Evolutionary conservation across 257 asterid species (phyloP).

Genomic region (Solanum acaule): DNA sequence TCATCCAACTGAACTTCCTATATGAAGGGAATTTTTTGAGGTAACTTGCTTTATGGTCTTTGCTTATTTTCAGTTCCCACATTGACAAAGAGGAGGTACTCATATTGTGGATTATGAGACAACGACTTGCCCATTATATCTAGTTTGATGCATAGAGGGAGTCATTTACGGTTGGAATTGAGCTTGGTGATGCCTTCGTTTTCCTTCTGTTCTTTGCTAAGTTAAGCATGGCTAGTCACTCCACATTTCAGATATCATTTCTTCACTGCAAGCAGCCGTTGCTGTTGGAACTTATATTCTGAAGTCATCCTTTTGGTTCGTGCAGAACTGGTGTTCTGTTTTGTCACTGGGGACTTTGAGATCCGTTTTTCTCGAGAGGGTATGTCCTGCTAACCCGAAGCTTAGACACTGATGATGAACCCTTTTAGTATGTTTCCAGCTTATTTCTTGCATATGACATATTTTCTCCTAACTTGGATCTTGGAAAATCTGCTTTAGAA

Average conservation of each 20-base stretch:
- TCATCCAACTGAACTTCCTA: not conserved
- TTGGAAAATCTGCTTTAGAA: not conserved
- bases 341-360: conserved; percentile 65
- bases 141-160: not conserved
- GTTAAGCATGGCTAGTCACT: not conserved
- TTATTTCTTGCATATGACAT: not conserved
- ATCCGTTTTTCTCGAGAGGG: conserved; percentile 45
- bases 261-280: not conserved
- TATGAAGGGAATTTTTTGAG: not conserved
- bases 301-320: not conserved
- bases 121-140: not conserved
- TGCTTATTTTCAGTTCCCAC: not conserved
- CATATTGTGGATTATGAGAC: not conserved
- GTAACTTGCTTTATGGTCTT: not conserved
- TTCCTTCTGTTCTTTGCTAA: not conserved
- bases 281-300: not conserved
- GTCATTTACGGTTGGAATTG: not conserved
- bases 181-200: not conserved
- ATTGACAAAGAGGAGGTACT: not conserved
- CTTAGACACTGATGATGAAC: conserved; percentile 2
- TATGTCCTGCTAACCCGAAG: conserved; percentile 37
- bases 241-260: not conserved
- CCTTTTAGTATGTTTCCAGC: not conserved
- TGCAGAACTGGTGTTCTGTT: conserved; percentile 54
- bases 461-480: not conserved